Conservation (phyloP, 129 eudicot species). For the Flaveria trinervia region DNA sequence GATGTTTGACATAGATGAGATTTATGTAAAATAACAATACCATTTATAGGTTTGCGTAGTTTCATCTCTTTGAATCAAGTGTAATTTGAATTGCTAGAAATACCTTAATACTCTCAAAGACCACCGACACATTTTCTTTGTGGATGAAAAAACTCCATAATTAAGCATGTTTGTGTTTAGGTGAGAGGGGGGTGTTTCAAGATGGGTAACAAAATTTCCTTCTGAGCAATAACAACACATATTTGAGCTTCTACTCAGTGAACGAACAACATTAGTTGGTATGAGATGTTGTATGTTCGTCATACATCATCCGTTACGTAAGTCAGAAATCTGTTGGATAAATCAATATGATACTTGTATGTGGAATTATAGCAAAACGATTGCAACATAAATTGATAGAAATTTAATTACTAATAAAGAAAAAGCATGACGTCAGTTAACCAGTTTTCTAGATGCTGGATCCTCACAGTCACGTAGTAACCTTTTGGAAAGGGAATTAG, state of each 20-base stretch:
- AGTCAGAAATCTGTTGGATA: too few relatives aligned
- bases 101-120: neutral
- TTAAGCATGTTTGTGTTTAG: neutral
- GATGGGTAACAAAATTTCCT: neutral
- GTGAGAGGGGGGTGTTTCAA: neutral
- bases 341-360: too few relatives aligned
- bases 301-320: too few relatives aligned
- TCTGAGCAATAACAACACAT: too few relatives aligned
- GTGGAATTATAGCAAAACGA: too few relatives aligned
- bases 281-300: neutral
- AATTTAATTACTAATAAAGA: neutral
- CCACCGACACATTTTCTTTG: neutral
- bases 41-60: neutral
- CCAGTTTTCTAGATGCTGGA: neutral
- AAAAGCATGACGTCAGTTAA: neutral
- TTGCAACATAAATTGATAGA: neutral
- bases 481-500: slow-evolving; percentile 18
- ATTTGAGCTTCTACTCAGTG: too few relatives aligned
- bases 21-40: neutral
- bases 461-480: neutral
- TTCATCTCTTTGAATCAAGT: neutral
- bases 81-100: neutral
- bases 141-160: neutral
- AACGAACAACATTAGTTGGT: neutral
- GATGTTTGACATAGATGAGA: slow-evolving; percentile 1